These are phyloP conservation scores for Papilionanthe hybrid DNA, from an alignment of 116 monocot genomes.

Conservation along the genomic window DNA sequence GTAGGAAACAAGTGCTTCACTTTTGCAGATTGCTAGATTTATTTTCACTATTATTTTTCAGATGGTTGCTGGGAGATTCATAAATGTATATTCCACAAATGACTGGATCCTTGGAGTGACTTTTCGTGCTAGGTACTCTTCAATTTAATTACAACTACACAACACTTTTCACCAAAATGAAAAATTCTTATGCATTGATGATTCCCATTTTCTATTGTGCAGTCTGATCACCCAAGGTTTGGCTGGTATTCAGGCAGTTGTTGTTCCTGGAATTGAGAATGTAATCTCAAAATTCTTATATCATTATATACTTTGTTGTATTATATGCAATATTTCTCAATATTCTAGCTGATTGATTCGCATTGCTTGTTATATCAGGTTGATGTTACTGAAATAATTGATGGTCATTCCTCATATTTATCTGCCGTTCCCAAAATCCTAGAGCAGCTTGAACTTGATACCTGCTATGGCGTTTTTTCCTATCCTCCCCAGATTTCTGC, in stretches of 20 bases:
- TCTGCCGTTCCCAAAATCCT: constrained; percentile 41
- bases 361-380: constrained; percentile 38
- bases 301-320: too few relatives aligned
- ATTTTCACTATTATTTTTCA: constrained; percentile 18
- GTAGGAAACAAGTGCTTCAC: background rate
- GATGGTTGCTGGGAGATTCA: constrained; percentile 96
- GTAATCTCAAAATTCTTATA: constrained; percentile 24
- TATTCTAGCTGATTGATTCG: background rate
- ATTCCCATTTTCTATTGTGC: constrained; percentile 12
- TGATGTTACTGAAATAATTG: constrained; percentile 73
- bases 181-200: background rate
- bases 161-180: background rate
- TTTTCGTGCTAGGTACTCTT: constrained; percentile 88
- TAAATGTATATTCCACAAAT: constrained; percentile 85
- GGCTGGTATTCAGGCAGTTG: constrained; percentile 92
- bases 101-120: constrained; percentile 96
- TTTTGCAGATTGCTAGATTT: background rate
- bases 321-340: background rate
- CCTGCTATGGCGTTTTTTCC: constrained; percentile 72
- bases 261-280: constrained; percentile 87
- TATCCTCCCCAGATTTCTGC: background rate
- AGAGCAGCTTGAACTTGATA: constrained; percentile 73
- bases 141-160: background rate
- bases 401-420: constrained; percentile 86
- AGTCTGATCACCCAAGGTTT: constrained; percentile 92